phyloP scores from a whole-genome alignment of 805 yeast genomes.

The Saccharomycopsis malanga region DNA sequence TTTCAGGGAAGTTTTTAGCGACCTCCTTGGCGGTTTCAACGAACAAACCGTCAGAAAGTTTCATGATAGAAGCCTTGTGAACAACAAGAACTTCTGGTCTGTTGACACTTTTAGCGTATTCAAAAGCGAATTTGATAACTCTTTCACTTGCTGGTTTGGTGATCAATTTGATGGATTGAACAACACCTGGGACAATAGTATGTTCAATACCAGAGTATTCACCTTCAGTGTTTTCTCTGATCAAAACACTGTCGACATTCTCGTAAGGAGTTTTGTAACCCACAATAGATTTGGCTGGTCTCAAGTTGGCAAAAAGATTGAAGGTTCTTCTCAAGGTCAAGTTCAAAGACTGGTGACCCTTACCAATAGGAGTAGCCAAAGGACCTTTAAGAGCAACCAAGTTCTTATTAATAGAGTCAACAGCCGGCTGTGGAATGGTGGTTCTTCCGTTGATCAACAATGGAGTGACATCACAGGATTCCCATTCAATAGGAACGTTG shows the following conservation, averaged over 20 bases:
- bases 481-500: slow-evolving; percentile 94
- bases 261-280: slow-evolving; percentile 88
- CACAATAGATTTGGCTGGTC: slow-evolving; percentile 87
- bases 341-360: slow-evolving; percentile 78
- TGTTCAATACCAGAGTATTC: slow-evolving; percentile 98
- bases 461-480: slow-evolving; percentile 93
- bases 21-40: slow-evolving; percentile 87
- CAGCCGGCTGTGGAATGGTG: slow-evolving; percentile 86
- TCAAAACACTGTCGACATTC: slow-evolving; percentile 86
- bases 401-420: slow-evolving; percentile 91
- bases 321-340: slow-evolving; percentile 95
- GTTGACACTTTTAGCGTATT: slow-evolving; percentile 86
- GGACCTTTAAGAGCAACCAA: slow-evolving; percentile 96
- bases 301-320: slow-evolving; percentile 91
- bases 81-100: slow-evolving; percentile 92
- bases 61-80: slow-evolving; percentile 99
- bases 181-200: slow-evolving; percentile 95
- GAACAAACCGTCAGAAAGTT: slow-evolving; percentile 96
- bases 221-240: slow-evolving; percentile 98
- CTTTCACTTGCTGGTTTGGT: slow-evolving; percentile 94
- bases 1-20: slow-evolving; percentile 79
- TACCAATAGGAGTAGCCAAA: slow-evolving; percentile 58
- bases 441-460: slow-evolving; percentile 86
- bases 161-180: slow-evolving; percentile 91
- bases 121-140: slow-evolving; percentile 95